A percentile compares a stretch with the other conserved stretches of the same genome.
Conservation (phyloP, 2,329 filamentous ascomycete species). For the Samsoniella hepiali region DNA sequence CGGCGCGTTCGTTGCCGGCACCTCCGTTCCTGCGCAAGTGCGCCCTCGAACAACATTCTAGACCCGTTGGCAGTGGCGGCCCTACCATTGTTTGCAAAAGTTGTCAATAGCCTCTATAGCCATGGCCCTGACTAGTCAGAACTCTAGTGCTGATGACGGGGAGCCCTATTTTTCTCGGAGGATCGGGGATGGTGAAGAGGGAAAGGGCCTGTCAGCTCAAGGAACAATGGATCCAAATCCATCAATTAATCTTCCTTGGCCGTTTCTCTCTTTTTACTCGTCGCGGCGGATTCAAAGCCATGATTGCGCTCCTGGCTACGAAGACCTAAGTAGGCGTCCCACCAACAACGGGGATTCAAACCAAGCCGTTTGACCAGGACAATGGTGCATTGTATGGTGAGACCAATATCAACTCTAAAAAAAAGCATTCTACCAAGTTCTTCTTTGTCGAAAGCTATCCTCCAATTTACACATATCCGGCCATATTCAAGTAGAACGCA, state of each 20-base stretch:
- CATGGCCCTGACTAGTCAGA: neutral
- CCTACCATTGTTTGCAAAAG: neutral
- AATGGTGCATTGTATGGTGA: too few species aligned
- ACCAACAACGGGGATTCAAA: too few species aligned
- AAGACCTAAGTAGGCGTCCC: neutral
- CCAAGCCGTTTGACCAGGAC: too few species aligned
- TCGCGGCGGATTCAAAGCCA: neutral
- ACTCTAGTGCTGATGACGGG: neutral
- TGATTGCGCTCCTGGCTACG: too few species aligned
- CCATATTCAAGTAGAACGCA: neutral
- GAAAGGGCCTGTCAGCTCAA: neutral
- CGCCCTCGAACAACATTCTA: neutral
- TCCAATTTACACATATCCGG: too few species aligned
- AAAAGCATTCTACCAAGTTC: neutral
- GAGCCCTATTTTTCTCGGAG: neutral
- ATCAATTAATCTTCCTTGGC: neutral
- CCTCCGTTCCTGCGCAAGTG: conserved; percentile 4
- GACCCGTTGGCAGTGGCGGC: neutral
- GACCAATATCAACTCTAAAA: neutral
- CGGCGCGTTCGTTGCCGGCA: neutral
- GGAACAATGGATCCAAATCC: neutral
- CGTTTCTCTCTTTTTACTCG: neutral
- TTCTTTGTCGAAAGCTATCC: too few species aligned
- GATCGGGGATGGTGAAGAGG: neutral
- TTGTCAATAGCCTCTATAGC: neutral